These are phyloP conservation scores for Penicillium capsulatum DNA, from an alignment of 2,329 filamentous ascomycete species.

Conservation along the genomic window DNA sequence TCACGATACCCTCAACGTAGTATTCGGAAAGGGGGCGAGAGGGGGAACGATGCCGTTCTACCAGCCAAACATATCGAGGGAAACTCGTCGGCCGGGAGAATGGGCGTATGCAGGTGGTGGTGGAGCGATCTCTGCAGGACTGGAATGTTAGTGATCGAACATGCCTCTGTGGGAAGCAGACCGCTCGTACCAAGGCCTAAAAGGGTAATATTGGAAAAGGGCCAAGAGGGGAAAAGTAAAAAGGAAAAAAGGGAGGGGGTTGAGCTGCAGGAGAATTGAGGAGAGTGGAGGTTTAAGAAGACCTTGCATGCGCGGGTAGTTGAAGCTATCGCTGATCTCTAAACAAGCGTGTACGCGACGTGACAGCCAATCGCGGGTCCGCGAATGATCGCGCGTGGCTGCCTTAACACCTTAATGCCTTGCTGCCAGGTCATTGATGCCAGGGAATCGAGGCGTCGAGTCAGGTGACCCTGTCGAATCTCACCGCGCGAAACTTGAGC, in stretches of 20 bases:
- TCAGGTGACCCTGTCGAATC: slow-evolving; percentile 17
- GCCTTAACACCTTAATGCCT: slow-evolving; percentile 1
- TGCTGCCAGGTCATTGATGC: not conserved
- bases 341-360: slow-evolving; percentile 40
- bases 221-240: slow-evolving; percentile 10
- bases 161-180: slow-evolving; percentile 8
- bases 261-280: slow-evolving; percentile 12
- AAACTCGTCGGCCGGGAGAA: slow-evolving; percentile 34
- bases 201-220: slow-evolving; percentile 7
- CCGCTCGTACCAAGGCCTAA: slow-evolving; percentile 11
- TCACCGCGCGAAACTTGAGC: slow-evolving; percentile 12
- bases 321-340: slow-evolving; percentile 32
- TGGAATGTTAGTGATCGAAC: slow-evolving; percentile 27
- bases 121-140: slow-evolving; percentile 21
- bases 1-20: slow-evolving; percentile 9
- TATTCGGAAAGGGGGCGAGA: slow-evolving; percentile 6
- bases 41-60: slow-evolving; percentile 10
- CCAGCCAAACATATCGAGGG: slow-evolving; percentile 18
- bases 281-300: slow-evolving; percentile 23
- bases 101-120: slow-evolving; percentile 27
- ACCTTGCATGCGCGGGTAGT: slow-evolving; percentile 31
- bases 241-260: slow-evolving; percentile 3
- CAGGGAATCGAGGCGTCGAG: not conserved
- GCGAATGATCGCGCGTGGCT: slow-evolving; percentile 3
- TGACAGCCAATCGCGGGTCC: slow-evolving; percentile 37